Conservation (phyloP, 495 filamentous ascomycete species). For the Penicillium tannophilum region DNA sequence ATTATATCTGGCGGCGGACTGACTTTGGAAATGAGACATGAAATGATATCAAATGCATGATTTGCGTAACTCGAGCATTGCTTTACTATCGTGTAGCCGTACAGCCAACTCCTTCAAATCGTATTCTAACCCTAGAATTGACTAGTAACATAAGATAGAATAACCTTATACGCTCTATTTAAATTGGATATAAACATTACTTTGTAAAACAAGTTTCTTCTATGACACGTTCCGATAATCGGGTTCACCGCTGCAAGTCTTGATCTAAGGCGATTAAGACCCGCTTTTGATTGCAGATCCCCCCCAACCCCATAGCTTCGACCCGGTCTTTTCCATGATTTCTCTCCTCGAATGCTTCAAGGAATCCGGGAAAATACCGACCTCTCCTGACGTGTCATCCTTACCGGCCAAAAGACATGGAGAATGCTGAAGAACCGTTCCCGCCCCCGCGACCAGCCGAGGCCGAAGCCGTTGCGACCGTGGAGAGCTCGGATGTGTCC, state of each 20-base stretch:
- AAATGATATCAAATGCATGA: slow-evolving; percentile 19
- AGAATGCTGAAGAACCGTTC: slow-evolving; percentile 23
- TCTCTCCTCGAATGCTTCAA: slow-evolving; percentile 10
- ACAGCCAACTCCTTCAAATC: no score
- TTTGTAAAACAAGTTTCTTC: background rate
- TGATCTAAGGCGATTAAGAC: slow-evolving; percentile 22
- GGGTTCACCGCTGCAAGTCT: background rate
- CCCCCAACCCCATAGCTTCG: slow-evolving; percentile 11
- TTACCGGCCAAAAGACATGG: slow-evolving; percentile 30
- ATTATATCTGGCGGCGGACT: slow-evolving; percentile 19
- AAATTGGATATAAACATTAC: background rate
- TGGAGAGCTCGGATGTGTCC: slow-evolving; percentile 18
- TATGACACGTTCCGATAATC: background rate
- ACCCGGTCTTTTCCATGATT: slow-evolving; percentile 12
- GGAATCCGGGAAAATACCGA: background rate
- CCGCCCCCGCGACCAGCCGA: slow-evolving; percentile 10
- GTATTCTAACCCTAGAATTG: no score
- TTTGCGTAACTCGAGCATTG: background rate
- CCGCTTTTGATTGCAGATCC: slow-evolving; percentile 27
- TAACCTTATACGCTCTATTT: no score
- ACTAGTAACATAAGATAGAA: no score
- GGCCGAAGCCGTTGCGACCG: slow-evolving; percentile 9
- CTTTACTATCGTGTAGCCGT: background rate
- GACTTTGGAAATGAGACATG: slow-evolving; percentile 27
- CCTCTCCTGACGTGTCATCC: background rate